A percentile compares a stretch with the other conserved stretches of the same genome.
phyloP scores from a whole-genome alignment of 2,329 filamentous ascomycete genomes.

The Fusarium pseudocircinatum region DNA sequence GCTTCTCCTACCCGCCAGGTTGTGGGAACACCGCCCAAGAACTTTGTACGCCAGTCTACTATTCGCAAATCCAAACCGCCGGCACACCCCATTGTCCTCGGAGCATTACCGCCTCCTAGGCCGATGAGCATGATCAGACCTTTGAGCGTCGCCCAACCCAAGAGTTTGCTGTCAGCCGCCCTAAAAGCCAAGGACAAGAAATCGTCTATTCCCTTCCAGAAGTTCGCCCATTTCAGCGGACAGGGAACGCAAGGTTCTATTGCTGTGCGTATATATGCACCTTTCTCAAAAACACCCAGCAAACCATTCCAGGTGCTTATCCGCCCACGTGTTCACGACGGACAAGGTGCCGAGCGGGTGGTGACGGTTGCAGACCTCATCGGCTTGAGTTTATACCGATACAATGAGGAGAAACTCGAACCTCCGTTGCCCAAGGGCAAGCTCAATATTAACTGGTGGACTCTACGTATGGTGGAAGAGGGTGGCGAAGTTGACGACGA shows the following conservation, averaged over 20 bases:
- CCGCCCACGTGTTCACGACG: conserved; percentile 73
- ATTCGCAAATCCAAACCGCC: conserved; percentile 69
- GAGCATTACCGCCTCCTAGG: conserved; percentile 75
- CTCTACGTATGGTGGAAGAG: conserved; percentile 83
- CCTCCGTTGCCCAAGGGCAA: conserved; percentile 72
- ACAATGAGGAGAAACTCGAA: conserved; percentile 78
- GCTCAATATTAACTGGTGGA: conserved; percentile 84
- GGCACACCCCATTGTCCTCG: conserved; percentile 65
- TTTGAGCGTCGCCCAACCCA: conserved; percentile 73
- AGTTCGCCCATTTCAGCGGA: conserved; percentile 79
- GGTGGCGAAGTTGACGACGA: conserved; percentile 87
- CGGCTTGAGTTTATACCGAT: conserved; percentile 80
- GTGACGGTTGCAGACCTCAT: conserved; percentile 85
- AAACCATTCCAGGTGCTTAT: conserved; percentile 78
- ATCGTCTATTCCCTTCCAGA: conserved; percentile 76
- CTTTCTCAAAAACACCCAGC: conserved; percentile 71
- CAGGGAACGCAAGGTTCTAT: conserved; percentile 82
- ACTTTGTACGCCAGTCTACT: conserved; percentile 70
- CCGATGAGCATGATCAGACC: conserved; percentile 72
- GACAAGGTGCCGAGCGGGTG: conserved; percentile 66
- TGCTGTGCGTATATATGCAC: conserved; percentile 79
- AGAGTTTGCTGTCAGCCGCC: conserved; percentile 76
- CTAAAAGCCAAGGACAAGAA: conserved; percentile 77
- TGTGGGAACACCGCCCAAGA: conserved; percentile 71
- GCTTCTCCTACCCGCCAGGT: conserved; percentile 65